Base-by-base conservation (phyloP, 2,329 filamentous ascomycete species). In the Lachnellula arida region DNA sequence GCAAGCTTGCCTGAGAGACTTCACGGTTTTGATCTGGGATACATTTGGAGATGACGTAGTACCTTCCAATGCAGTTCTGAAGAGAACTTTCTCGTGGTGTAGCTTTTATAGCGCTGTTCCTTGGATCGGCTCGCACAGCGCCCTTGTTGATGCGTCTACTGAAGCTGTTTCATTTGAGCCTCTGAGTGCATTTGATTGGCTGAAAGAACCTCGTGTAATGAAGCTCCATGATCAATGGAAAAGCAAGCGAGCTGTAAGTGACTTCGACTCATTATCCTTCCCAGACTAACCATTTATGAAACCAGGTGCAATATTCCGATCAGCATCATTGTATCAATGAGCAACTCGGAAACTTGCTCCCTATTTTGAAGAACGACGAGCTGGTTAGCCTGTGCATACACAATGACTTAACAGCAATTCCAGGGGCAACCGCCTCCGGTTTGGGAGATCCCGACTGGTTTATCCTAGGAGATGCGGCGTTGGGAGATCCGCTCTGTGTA, bases 171-270 rank as follows among this genome's bases (percentile, higher is more conserved):
- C 60, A 8, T 50, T 59, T 0, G 71, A 76, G 55, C 76, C 76
- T 12, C 66, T 78, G 3, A 72, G 75, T 5, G 74, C 76, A 1
- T 74, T 78, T 54, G 70, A 73, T 50, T 78, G 74, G 74, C 58
- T 78, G 53, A 78, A 78, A 58, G 72, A 75, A 43, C 66, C 71
- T 11, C 67, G 72, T n/a, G 70, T 75, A 14, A 77, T 77, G 69
- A 69, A 71, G 39, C 60, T 68, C 0, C 76, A 78, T 49, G 71
- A 75, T 40, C 63, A 56, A 32, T 78, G 75, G 74, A 71, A 70
- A 46, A 66, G 64, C 1, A 73, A 73, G 49, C 42, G 48, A 54
- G 53, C 12, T 32, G 44, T 47, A 17, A 47, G 44, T 32, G 11
- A 48, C 53, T 44, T 35, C 8, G 8, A 39, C n/a, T 17, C 15